A percentile compares a stretch with the other conserved stretches of the same genome.
Evolutionary conservation across 805 yeast species (phyloP).

Genomic region (Saturnispora saitoi): DNA sequence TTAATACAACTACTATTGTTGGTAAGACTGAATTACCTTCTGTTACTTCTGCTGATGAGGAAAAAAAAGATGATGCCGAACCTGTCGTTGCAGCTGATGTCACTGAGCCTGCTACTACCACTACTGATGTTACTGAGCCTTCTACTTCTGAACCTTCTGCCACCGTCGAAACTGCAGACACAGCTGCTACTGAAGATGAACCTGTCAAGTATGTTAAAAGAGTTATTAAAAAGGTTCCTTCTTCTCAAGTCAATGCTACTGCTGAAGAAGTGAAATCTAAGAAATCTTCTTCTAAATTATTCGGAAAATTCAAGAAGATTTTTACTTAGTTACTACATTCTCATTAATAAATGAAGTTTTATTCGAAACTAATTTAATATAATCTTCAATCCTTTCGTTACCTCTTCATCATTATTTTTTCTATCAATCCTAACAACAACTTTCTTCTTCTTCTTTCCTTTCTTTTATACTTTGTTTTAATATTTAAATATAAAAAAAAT

Average conservation of each 20-base stretch:
- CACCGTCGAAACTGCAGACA: conserved; percentile 18
- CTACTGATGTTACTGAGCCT: not conserved
- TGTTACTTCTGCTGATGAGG: not conserved
- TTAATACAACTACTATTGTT: not conserved
- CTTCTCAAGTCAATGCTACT: conserved; percentile 6
- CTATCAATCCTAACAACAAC: not conserved
- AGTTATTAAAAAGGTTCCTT: conserved; percentile 23
- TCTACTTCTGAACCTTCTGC: conserved; percentile 4
- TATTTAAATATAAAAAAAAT: not conserved
- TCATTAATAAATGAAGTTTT: too few species aligned
- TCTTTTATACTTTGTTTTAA: not conserved
- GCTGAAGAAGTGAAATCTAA: not conserved
- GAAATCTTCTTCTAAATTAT: not conserved
- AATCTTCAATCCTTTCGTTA: not conserved
- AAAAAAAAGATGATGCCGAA: too few species aligned
- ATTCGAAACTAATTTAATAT: too few species aligned
- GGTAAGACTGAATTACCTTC: not conserved
- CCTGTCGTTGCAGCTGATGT: not conserved
- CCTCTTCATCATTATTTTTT: not conserved
- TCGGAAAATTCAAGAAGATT: not conserved
- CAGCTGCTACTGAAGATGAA: not conserved
- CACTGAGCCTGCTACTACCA: too few species aligned
- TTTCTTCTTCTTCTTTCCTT: not conserved
- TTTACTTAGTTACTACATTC: not conserved
- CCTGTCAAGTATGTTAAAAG: conserved; percentile 31